Evolutionary conservation across 768 basidiomycete genomes (phyloP).

Genomic region (Dacryopinax primogenitus): DNA sequence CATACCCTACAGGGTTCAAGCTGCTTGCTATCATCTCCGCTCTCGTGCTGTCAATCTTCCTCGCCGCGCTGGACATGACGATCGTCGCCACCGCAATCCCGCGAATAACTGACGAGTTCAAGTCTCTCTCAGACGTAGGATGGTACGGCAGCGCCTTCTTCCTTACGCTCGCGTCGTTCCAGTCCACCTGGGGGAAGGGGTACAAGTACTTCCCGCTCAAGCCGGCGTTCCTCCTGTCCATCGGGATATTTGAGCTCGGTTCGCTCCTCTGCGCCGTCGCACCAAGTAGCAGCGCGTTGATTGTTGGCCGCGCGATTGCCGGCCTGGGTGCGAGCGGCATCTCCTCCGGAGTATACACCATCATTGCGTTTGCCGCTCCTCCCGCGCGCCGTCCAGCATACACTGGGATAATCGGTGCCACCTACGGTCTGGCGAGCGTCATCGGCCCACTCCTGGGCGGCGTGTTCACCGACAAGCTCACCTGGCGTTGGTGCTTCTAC

Average conservation of each 20-base stretch:
- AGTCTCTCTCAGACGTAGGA: constrained; percentile 11
- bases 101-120: constrained; percentile 12
- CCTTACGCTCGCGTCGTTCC: constrained; percentile 8
- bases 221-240: constrained; percentile 15
- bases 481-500: constrained; percentile 16
- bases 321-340: not conserved
- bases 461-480: constrained; percentile 10
- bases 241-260: constrained; percentile 18
- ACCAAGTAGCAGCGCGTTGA: not conserved
- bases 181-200: constrained; percentile 18
- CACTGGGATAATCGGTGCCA: not conserved
- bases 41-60: not conserved
- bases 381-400: not conserved
- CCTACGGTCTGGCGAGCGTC: not conserved
- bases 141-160: constrained; percentile 14
- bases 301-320: constrained; percentile 2
- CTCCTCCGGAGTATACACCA: not conserved
- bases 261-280: constrained; percentile 15
- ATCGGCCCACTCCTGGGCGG: constrained; percentile 13
- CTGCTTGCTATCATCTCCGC: not conserved
- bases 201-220: constrained; percentile 20
- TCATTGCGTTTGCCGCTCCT: not conserved
- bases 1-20: not conserved
- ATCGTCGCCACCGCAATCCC: constrained; percentile 22
- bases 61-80: constrained; percentile 13